Conservation (phyloP, 305 asterid species). For the Plantago coronopus region DNA sequence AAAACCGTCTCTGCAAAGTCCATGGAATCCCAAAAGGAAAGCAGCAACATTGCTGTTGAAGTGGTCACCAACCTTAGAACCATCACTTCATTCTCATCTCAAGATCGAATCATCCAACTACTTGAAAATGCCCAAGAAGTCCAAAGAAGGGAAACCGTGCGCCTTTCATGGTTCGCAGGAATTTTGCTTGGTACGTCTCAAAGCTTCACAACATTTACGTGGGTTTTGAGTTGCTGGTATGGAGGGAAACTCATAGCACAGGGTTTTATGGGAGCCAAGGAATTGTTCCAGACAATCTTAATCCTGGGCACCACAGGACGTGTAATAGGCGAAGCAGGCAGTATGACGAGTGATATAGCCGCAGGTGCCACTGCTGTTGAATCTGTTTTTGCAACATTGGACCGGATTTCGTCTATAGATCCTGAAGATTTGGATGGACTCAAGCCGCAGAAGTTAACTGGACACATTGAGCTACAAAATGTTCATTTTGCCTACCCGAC, state of each 20-base stretch:
- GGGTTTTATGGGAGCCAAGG: constrained; percentile 58
- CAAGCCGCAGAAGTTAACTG: constrained; percentile 43
- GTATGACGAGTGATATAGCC: constrained; percentile 86
- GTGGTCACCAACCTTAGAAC: constrained; percentile 88
- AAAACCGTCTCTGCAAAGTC: constrained; percentile 74
- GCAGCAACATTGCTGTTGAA: constrained; percentile 90
- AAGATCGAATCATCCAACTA: constrained; percentile 63
- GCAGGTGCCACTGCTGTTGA: constrained; percentile 70
- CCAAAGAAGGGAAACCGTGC: constrained; percentile 57
- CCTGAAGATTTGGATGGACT: constrained; percentile 60
- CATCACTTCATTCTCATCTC: constrained; percentile 79
- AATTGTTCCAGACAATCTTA: constrained; percentile 73
- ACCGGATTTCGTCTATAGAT: constrained; percentile 61
- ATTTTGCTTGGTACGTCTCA: constrained; percentile 77
- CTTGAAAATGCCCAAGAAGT: constrained; percentile 70
- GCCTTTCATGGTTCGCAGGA: constrained; percentile 89
- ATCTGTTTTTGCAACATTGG: constrained; percentile 69
- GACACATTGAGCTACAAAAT: constrained; percentile 48
- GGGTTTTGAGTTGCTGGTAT: constrained; percentile 85
- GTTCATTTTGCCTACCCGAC: constrained; percentile 76
- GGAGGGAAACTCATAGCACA: constrained; percentile 72
- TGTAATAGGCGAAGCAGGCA: constrained; percentile 88
- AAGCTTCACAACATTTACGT: constrained; percentile 64
- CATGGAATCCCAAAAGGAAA: constrained; percentile 72
- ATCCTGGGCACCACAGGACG: constrained; percentile 86